phyloP scores from a whole-genome alignment of 2,329 filamentous ascomycete genomes.

The Triangularia verruculosa region DNA sequence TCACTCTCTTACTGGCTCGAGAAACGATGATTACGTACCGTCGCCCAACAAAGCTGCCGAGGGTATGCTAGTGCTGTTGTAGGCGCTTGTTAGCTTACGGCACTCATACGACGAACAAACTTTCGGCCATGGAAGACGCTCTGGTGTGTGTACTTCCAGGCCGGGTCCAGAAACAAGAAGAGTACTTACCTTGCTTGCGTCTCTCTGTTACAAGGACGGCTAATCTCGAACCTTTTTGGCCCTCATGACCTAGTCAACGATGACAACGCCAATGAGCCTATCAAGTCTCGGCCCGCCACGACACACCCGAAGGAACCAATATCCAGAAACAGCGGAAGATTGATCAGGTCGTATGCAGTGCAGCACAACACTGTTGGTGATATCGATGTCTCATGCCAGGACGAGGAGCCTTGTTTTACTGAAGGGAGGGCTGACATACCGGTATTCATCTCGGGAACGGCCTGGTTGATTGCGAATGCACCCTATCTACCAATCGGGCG shows the following conservation, averaged over 20 bases:
- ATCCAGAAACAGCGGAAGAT: background rate
- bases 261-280: background rate
- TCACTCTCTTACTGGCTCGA: background rate
- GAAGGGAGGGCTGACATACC: background rate
- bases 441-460: background rate
- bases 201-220: background rate
- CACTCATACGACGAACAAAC: background rate
- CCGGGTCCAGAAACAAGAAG: background rate
- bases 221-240: background rate
- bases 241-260: background rate
- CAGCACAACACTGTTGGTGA: background rate
- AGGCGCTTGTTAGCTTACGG: background rate
- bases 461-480: background rate
- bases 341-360: background rate
- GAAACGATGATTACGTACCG: background rate
- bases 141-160: background rate
- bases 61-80: background rate
- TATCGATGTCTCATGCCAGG: background rate
- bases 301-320: background rate
- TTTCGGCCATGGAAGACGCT: background rate
- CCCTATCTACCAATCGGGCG: background rate
- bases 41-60: background rate
- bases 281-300: background rate
- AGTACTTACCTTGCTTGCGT: background rate
- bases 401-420: background rate